phyloP scores from a whole-genome alignment of 2,329 filamentous ascomycete genomes.

The Aspergillus jensenii region DNA sequence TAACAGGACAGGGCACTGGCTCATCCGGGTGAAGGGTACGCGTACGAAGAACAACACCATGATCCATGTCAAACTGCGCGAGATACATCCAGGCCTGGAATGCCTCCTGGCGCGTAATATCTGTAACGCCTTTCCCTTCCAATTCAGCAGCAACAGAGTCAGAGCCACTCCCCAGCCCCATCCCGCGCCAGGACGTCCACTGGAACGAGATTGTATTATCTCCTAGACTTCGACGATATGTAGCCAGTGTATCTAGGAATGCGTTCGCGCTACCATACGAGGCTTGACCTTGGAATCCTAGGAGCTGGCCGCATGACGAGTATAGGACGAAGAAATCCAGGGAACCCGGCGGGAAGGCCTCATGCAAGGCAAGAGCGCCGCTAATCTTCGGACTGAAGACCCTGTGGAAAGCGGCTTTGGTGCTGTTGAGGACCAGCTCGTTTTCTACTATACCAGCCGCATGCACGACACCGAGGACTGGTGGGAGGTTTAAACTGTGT shows the following conservation, averaged over 20 bases:
- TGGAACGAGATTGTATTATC: constrained; percentile 11
- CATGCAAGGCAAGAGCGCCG: neutral
- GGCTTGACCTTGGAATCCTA: constrained; percentile 8
- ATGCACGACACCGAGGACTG: constrained; percentile 9
- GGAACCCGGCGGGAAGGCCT: constrained; percentile 1
- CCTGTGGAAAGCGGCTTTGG: neutral
- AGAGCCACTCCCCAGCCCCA: constrained; percentile 33
- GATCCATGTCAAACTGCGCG: constrained; percentile 35
- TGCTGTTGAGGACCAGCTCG: neutral
- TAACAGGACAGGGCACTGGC: constrained; percentile 7
- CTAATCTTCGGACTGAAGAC: constrained; percentile 7
- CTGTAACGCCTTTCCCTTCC: constrained; percentile 43
- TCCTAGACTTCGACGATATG: constrained; percentile 1
- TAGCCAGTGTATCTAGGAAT: constrained; percentile 9
- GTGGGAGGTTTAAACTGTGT: neutral
- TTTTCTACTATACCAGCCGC: constrained; percentile 8
- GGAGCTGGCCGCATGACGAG: constrained; percentile 11
- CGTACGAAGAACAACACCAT: constrained; percentile 40
- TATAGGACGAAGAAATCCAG: constrained; percentile 10
- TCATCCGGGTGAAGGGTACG: constrained; percentile 31
- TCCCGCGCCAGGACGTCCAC: constrained; percentile 11
- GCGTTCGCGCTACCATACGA: constrained; percentile 7
- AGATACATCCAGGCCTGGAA: constrained; percentile 46
- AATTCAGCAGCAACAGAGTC: constrained; percentile 45
- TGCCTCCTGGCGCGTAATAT: constrained; percentile 42